phyloP scores from a whole-genome alignment of 768 basidiomycete species.

The Crassisporium funariophilum region DNA sequence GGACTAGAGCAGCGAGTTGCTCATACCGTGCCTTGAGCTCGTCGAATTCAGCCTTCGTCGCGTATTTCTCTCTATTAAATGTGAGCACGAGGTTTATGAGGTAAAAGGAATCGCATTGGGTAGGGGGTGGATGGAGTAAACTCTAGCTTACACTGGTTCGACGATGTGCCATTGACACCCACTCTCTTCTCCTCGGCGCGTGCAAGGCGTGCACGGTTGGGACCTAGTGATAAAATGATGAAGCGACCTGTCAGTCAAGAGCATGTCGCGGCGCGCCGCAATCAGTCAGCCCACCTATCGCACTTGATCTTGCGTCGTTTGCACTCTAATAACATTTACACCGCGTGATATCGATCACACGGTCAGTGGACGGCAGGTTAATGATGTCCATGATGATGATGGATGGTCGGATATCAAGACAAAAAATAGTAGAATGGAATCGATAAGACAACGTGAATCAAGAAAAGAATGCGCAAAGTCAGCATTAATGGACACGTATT shows the following conservation, averaged over 20 bases:
- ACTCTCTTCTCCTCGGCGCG: conserved; percentile 74
- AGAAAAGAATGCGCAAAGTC: conserved; percentile 14
- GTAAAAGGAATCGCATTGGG: conserved; percentile 19
- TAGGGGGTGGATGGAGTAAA: conserved; percentile 16
- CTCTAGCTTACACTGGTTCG: conserved; percentile 70
- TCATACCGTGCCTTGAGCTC: conserved; percentile 69
- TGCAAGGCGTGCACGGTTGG: conserved; percentile 82
- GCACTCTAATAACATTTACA: conserved; percentile 55
- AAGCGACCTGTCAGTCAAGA: conserved; percentile 22
- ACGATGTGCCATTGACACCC: conserved; percentile 85
- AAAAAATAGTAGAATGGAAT: conserved; percentile 19
- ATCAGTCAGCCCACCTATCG: conserved; percentile 61
- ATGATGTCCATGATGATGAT: conserved; percentile 4
- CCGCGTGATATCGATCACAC: conserved; percentile 34
- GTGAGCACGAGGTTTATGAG: conserved; percentile 14
- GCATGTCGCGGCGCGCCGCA: conserved; percentile 11
- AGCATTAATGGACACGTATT: conserved; percentile 25
- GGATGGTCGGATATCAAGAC: conserved; percentile 19
- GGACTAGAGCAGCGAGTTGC: conserved; percentile 57
- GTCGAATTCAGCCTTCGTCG: conserved; percentile 75
- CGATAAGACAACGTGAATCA: conserved; percentile 21
- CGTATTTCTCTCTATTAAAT: conserved; percentile 70
- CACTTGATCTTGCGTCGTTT: conserved; percentile 88
- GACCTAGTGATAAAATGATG: conserved; percentile 43
- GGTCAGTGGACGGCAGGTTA: conserved; percentile 25